Base-by-base conservation (phyloP, 495 filamentous ascomycete species). In the Podospora pseudopauciseta region DNA sequence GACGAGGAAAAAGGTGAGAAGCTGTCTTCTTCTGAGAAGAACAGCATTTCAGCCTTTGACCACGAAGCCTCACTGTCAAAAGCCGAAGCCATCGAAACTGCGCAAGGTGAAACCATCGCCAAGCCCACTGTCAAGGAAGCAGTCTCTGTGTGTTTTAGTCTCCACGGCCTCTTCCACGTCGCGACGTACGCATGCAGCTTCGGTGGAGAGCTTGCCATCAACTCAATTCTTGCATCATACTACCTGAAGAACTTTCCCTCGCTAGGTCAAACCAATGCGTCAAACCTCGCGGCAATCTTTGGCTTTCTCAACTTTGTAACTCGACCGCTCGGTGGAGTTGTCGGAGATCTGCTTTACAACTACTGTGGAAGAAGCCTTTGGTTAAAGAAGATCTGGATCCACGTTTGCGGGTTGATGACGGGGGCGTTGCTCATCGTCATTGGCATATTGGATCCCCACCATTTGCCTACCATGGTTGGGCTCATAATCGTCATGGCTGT, bases 271-370 rank as follows among this genome's bases (percentile, higher is more conserved):
- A 94, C 92, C 9, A 78, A 83, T 27, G 87, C 90, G 6, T 87
- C 91, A 2, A 84, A 86, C 71, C 96, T 90, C 89, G 91, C 92
- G 0, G 91, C 93, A 65, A 94, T 96, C 88, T 97, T 96, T 75
- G 93, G 93, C 11, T 88, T 97, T 62, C 80, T 97, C 30, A 96
- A 97, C 77, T 80, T 94, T 44, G 77, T 90, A 65, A 91, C 86
- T 65, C 86, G 93, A 1, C 93, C 93, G 0, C 72, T 87, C 0
- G 93, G 93, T 58, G 93, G 93, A 1, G 83, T 91, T 18, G 68
- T 92, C 15, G 84, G 86, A 2, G 93, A 97, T 69, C 27, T 89
- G n/a, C 73, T 94, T 2, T 96, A 94, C 81, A 81, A 79, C 20
- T 73, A 73, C 26, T 87, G 85, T 0, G 83, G 85, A 2, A 68